Base-by-base conservation (phyloP, 495 filamentous ascomycete genomes). In the Penicillium egyptiacum region DNA sequence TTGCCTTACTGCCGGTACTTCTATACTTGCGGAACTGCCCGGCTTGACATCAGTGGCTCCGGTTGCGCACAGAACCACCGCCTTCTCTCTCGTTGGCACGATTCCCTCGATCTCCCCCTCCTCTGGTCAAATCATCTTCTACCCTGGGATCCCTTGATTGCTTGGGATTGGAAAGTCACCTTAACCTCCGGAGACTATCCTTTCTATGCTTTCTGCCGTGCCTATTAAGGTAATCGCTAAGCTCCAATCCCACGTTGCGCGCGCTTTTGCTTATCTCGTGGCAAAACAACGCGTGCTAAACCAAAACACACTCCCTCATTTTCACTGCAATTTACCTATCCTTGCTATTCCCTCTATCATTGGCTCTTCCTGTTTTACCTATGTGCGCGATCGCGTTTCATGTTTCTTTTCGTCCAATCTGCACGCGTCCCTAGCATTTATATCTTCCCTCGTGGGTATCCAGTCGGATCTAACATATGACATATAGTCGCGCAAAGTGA, bases 31-130 rank as follows among this genome's bases (percentile, higher is more conserved):
- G 66, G 69, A 61, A 65, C 64, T 65, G 65, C 50, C 65, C 61
- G 64, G 50, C 60, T 56, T 70, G 67, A 70, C 69, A 72, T 73
- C 66, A 70, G 70, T 58, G 66, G 63, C 68, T 60, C 61, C 67
- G 53, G 57, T 61, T 55, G 62, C 64, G 59, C 56, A 62, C 52
- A 60, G 59, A 61, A 44, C 56, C 50, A 53, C 50, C 50, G 45
- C 60, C 55, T 57, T 62, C 56, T 57, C 60, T 53, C 55, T 67
- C 60, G 67, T 69, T 74, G 71, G 69, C 62, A 66, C 56, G 62
- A 30, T 61, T 45, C 43, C 33, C 57, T 63, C 56, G 35, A 52
- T 50, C 58, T 55, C 42, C 50, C 60, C 61, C 62, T 55, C 46
- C 57, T 55, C 61, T 49, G 50, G 51, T 58, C 72, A 64, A 67